Conservation (phyloP, 1,284 basidiomycete genomes). For the Naganishia sp. region DNA sequence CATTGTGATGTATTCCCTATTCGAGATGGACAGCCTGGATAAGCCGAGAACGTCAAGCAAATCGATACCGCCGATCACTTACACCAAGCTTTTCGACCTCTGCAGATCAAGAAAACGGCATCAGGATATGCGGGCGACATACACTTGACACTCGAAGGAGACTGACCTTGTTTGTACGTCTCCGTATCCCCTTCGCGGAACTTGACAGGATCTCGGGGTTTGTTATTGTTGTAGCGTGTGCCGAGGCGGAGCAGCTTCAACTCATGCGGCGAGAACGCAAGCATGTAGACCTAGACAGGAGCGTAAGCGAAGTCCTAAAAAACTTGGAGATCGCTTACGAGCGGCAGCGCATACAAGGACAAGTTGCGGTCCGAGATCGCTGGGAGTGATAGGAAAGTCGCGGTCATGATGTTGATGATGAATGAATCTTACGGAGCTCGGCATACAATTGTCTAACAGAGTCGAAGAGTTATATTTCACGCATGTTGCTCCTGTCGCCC, state of each 20-base stretch:
- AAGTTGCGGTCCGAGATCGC: constrained; percentile 29
- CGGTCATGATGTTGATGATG: background rate
- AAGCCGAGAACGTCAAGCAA: background rate
- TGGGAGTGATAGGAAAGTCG: constrained; percentile 25
- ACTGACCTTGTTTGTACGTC: constrained; percentile 28
- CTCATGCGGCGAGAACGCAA: constrained; percentile 28
- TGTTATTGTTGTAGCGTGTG: constrained; percentile 27
- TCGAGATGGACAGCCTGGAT: background rate
- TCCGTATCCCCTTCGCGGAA: constrained; percentile 28
- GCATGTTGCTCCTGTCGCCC: background rate
- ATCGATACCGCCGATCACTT: background rate
- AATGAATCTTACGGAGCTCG: background rate
- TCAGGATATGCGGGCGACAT: background rate
- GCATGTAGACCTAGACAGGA: constrained; percentile 25
- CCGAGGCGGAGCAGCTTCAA: constrained; percentile 29
- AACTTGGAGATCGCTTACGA: constrained; percentile 3
- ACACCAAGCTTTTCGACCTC: constrained; percentile 25
- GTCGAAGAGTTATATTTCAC: background rate
- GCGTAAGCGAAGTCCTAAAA: background rate
- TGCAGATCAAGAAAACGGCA: background rate
- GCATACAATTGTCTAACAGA: background rate
- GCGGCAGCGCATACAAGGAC: constrained; percentile 23
- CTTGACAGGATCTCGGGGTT: constrained; percentile 29
- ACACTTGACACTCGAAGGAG: background rate
- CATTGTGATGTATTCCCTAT: constrained; percentile 30